Conservation (phyloP, 257 asterid genomes). For the Marsdenia floribunda region DNA sequence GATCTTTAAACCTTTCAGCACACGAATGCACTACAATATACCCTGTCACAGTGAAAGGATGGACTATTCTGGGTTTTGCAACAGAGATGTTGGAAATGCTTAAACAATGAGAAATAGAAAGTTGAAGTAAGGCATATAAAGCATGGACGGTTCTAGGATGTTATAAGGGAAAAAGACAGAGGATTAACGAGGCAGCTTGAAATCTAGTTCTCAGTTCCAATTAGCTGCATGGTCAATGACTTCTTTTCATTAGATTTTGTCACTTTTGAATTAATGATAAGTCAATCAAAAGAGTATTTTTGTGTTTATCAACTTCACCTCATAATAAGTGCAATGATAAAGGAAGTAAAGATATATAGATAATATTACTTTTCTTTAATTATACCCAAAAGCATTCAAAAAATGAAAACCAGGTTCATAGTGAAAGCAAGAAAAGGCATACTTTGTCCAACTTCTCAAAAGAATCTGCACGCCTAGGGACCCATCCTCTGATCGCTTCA, state of each 20-base stretch:
- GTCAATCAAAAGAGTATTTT: not conserved
- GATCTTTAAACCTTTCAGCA: not conserved
- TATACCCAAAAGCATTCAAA: not conserved
- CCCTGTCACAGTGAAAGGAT: not conserved
- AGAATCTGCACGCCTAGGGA: constrained; percentile 87
- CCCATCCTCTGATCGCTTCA: constrained; percentile 93
- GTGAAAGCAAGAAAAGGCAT: constrained; percentile 18
- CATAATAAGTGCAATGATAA: constrained; percentile 1
- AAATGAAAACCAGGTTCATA: constrained; percentile 5
- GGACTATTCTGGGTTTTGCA: not conserved
- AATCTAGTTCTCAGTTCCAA: not conserved
- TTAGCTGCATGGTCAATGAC: not conserved
- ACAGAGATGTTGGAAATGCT: not conserved
- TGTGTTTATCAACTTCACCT: not conserved
- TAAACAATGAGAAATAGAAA: not conserved
- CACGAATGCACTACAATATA: not conserved
- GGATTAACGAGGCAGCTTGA: not conserved
- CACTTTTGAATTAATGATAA: not conserved
- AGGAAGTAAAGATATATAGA: not conserved
- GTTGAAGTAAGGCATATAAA: not conserved
- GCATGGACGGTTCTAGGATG: not conserved
- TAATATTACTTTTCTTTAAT: not conserved
- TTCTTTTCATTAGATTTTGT: not conserved
- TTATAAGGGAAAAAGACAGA: not conserved
- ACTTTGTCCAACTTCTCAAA: constrained; percentile 91